Base-by-base conservation (phyloP, 2,329 filamentous ascomycete genomes). In the Xylaria sp. region DNA sequence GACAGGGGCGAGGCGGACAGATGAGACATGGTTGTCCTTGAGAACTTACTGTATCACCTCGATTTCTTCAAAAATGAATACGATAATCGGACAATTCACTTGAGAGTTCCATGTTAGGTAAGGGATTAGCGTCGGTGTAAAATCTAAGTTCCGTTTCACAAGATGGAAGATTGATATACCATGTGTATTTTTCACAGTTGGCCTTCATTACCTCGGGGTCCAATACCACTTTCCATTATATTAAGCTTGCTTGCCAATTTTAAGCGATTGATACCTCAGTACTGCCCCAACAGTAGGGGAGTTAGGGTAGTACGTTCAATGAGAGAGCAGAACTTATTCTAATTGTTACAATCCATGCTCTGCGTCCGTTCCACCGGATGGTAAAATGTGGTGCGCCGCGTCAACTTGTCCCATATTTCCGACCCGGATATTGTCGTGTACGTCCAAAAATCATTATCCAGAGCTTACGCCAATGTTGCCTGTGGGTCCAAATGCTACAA, bases 401-500 rank as follows among this genome's bases (percentile, higher is more conserved):
- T 44, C 33, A 17, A 23, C 33, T 44, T 26, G 20, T 51, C 54
- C 46, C 40, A 49, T 54, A 20, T 31, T 46, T 59, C 53, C 28
- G 38, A 49, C 59, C 56, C 46, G 56, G 13, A 56, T 63, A 10
- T 58, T 44, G 23, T 46, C 58, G 15, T 44, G 42, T 42, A 13
- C 36, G 9, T 36, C 33, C 33, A 38, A 13, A 38, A 10, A 10
- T 38, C 36, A 40, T 38, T 44, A 7, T 57, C 46, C 31, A 42
- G 46, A 46, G 53, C 53, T 59, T 48, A 48, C 23, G 36, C 58
- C 53, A 59, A 44, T 58, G 3, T 26, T 11, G 44, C 49, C 17
- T 49, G 56, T 40, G 20, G 26, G 36, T 40, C 23, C 42, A 59
- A 48, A 63, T 69, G 26, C 33, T 48, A 65, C 56, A 13, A 51